Conservation (phyloP, 2,329 filamentous ascomycete genomes). For the Aureobasidium sp. region DNA sequence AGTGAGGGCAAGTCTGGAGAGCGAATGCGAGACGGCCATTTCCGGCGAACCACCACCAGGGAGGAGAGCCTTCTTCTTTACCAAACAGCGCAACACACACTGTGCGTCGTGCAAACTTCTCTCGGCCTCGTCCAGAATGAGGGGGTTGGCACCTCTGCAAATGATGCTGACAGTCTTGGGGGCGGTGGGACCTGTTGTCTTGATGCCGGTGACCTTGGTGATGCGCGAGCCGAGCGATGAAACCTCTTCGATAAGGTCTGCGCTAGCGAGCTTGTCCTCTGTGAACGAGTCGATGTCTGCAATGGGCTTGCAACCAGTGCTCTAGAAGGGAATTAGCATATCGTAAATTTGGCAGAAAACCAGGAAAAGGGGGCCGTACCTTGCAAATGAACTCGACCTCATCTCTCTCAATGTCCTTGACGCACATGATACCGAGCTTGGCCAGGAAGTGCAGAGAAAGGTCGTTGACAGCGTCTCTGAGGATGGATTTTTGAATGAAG, state of each 20-base stretch:
- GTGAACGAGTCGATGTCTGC: constrained; percentile 98
- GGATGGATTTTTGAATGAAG: constrained; percentile 96
- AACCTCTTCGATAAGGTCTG: constrained; percentile 89
- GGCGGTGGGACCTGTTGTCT: constrained; percentile 51
- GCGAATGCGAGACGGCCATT: constrained; percentile 86
- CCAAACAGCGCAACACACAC: constrained; percentile 91
- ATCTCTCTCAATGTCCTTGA: constrained; percentile 98
- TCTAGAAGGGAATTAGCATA: constrained; percentile 35
- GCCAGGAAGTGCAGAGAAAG: constrained; percentile 94
- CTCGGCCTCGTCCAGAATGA: constrained; percentile 96
- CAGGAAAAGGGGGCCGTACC: constrained; percentile 22
- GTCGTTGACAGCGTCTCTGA: constrained; percentile 96
- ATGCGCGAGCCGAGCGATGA: constrained; percentile 82
- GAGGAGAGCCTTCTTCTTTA: constrained; percentile 99
- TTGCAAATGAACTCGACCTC: constrained; percentile 99
- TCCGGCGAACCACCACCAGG: constrained; percentile 94
- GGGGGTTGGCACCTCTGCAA: constrained; percentile 83
- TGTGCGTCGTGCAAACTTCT: constrained; percentile 94
- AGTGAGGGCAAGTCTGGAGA: constrained; percentile 74
- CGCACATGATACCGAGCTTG: constrained; percentile 87
- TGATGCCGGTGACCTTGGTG: constrained; percentile 91
- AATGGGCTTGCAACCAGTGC: constrained; percentile 96
- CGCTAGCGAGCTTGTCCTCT: constrained; percentile 92
- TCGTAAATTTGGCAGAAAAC: not conserved
- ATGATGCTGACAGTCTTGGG: constrained; percentile 89